Conservation (phyloP, 495 filamentous ascomycete species). For the Lepidopterella palustris region DNA sequence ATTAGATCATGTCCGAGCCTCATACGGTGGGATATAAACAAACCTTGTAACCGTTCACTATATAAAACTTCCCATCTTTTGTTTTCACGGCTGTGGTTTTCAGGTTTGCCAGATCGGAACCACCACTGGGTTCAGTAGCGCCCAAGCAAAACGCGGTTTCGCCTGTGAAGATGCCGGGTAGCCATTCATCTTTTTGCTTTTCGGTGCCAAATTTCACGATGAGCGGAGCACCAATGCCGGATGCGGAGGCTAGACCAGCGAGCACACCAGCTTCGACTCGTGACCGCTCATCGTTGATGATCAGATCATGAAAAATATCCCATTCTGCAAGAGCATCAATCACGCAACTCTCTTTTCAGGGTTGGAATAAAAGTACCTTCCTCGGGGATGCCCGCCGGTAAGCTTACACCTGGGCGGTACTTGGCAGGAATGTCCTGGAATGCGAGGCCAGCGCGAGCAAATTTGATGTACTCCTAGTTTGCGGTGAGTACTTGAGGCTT, state of each 20-base stretch:
- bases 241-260: slow-evolving; percentile 5
- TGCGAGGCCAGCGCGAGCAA: slow-evolving; percentile 24
- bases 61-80: slow-evolving; percentile 10
- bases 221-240: slow-evolving; percentile 15
- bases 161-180: slow-evolving; percentile 19
- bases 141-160: slow-evolving; percentile 15
- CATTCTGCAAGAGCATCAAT: slow-evolving; percentile 8
- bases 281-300: slow-evolving; percentile 27
- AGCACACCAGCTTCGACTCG: slow-evolving; percentile 30
- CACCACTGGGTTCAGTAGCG: slow-evolving; percentile 17
- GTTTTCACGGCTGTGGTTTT: slow-evolving; percentile 14
- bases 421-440: slow-evolving; percentile 26
- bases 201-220: slow-evolving; percentile 12
- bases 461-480: background rate
- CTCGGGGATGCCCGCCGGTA: background rate
- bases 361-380: slow-evolving; percentile 1
- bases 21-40: too few species aligned
- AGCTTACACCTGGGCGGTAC: slow-evolving; percentile 18
- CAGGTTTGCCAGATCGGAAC: slow-evolving; percentile 6
- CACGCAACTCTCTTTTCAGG: slow-evolving; percentile 19
- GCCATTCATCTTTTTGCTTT: slow-evolving; percentile 11
- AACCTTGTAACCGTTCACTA: slow-evolving; percentile 18
- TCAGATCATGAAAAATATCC: slow-evolving; percentile 29
- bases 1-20: too few species aligned
- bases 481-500: background rate